Percentiles rank a stretch among this genome's conserved stretches.
Conservation (phyloP, 192 early-diverging fungal genomes). For the Gigaspora rosea region DNA sequence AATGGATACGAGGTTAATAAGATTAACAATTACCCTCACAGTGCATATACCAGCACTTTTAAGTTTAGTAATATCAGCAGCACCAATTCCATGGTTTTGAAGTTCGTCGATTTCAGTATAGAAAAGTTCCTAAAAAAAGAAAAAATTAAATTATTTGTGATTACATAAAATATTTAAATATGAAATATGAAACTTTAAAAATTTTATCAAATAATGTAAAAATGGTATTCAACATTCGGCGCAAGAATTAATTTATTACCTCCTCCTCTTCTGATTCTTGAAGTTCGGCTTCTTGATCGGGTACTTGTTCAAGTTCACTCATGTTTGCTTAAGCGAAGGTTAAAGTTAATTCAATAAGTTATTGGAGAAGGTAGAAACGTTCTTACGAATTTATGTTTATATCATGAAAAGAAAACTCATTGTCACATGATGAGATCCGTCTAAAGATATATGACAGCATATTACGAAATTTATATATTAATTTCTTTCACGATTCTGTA, state of each 20-base stretch:
- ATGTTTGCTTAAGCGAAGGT: neutral
- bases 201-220: neutral
- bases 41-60: slow-evolving; percentile 77
- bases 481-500: too few species aligned
- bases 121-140: slow-evolving; percentile 34
- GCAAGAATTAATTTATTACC: neutral
- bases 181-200: neutral
- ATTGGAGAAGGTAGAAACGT: too few species aligned
- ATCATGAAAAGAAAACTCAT: too few species aligned
- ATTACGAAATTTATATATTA: too few species aligned
- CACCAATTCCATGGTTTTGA: slow-evolving; percentile 71
- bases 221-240: neutral
- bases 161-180: too few species aligned
- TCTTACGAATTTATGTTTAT: too few species aligned
- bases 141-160: too few species aligned
- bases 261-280: slow-evolving; percentile 20
- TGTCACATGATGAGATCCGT: too few species aligned
- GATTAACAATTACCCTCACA: slow-evolving; percentile 52
- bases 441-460: too few species aligned
- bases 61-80: slow-evolving; percentile 78
- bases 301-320: slow-evolving; percentile 32
- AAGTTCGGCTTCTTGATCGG: slow-evolving; percentile 23
- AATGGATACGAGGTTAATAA: neutral
- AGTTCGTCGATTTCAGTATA: slow-evolving; percentile 54
- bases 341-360: too few species aligned